Evolutionary conservation across 805 yeast genomes (phyloP).

Genomic region (Diddensiella santjacobensis): DNA sequence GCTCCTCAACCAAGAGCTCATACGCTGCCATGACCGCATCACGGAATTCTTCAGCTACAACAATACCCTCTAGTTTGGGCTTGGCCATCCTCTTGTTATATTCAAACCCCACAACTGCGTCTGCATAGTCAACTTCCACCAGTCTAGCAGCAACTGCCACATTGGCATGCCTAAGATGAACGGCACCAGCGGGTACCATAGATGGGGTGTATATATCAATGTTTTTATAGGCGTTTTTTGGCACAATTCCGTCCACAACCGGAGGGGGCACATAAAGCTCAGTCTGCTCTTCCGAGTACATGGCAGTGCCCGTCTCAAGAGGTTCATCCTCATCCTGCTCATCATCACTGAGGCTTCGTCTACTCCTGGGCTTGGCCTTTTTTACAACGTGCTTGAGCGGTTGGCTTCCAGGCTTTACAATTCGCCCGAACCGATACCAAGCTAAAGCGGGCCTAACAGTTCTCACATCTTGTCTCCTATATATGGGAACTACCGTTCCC

Average conservation of each 20-base stretch:
- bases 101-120: conserved; percentile 84
- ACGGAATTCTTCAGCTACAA: conserved; percentile 57
- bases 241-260: conserved; percentile 54
- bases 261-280: conserved; percentile 58
- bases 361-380: conserved; percentile 23
- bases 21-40: conserved; percentile 57
- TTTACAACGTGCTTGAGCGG: conserved; percentile 48
- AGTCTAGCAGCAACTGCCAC: conserved; percentile 69
- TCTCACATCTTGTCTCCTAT: conserved; percentile 60
- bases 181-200: conserved; percentile 81
- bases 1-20: conserved; percentile 48
- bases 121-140: conserved; percentile 73
- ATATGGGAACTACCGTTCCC: conserved; percentile 38
- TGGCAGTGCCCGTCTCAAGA: conserved; percentile 49
- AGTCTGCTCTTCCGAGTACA: conserved; percentile 78
- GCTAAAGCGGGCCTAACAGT: conserved; percentile 67
- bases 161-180: conserved; percentile 47
- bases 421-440: conserved; percentile 82
- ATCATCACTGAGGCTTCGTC: conserved; percentile 11
- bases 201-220: conserved; percentile 65
- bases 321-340: conserved; percentile 36
- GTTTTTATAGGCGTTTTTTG: conserved; percentile 70
- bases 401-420: conserved; percentile 64
- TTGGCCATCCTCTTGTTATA: conserved; percentile 53
- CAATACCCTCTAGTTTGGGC: conserved; percentile 70